These are phyloP conservation scores for Sicyos edulis DNA, from an alignment of 306 rosid genomes.

Conservation along the genomic window DNA sequence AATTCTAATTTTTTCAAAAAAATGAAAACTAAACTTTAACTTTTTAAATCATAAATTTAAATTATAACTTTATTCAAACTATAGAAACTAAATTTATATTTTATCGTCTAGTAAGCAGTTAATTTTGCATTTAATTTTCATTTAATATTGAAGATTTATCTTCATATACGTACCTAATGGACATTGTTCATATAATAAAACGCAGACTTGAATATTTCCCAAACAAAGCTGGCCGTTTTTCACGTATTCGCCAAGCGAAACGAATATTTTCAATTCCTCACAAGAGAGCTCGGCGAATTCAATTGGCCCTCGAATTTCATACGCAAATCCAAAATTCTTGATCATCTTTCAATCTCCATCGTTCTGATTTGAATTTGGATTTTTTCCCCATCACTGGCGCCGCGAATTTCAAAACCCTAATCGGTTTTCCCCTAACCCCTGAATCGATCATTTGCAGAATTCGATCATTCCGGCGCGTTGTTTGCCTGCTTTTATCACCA, in stretches of 20 bases:
- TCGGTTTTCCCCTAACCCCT: background rate
- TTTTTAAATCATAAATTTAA: too few relatives aligned
- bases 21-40: too few relatives aligned
- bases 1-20: too few relatives aligned
- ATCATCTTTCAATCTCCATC: background rate
- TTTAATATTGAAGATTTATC: background rate
- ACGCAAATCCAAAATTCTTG: background rate
- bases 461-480: background rate
- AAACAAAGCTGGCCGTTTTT: background rate
- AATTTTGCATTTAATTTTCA: too few relatives aligned
- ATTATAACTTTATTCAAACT: too few relatives aligned
- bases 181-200: background rate
- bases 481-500: background rate
- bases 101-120: too few relatives aligned
- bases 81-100: too few relatives aligned
- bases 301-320: background rate
- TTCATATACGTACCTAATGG: background rate
- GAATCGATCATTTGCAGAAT: background rate
- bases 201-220: slow-evolving; percentile 7
- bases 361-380: background rate
- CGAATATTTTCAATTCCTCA: background rate
- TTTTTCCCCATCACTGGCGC: slow-evolving; percentile 13
- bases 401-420: slow-evolving; percentile 8
- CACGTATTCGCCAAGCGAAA: slow-evolving; percentile 10
- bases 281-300: background rate